Percentiles rank a stretch among this genome's conserved stretches.
phyloP scores from a whole-genome alignment of 129 eudicot genomes.

The Arctium minus region DNA sequence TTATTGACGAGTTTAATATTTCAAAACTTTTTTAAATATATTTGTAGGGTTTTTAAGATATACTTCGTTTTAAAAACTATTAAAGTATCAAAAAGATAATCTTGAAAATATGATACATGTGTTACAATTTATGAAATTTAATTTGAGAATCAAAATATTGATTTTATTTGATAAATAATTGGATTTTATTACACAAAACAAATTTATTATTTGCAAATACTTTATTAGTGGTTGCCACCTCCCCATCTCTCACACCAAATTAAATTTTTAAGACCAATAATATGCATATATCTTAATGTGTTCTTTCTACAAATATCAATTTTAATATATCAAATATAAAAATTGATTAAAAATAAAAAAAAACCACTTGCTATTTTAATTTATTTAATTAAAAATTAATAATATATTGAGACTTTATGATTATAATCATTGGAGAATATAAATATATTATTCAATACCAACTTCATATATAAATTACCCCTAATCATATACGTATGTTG shows the following conservation, averaged over 20 bases:
- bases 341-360: neutral
- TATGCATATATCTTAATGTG: neutral
- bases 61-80: neutral
- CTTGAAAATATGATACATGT: neutral
- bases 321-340: neutral
- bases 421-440: neutral
- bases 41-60: too few relatives aligned
- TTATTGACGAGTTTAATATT: too few relatives aligned
- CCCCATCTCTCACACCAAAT: neutral
- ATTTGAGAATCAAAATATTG: neutral
- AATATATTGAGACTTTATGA: neutral
- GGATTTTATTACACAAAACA: neutral
- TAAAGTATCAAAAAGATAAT: neutral
- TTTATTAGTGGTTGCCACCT: slow-evolving; percentile 1
- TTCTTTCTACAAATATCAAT: neutral
- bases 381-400: neutral
- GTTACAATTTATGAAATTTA: neutral
- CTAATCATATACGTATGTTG: neutral
- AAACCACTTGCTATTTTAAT: neutral
- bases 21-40: too few relatives aligned
- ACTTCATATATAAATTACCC: neutral
- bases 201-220: neutral
- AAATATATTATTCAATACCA: neutral
- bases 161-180: slow-evolving; percentile 1
- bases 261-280: neutral